phyloP scores from a whole-genome alignment of 2,329 filamentous ascomycete genomes.

The Xylaria sp. region DNA sequence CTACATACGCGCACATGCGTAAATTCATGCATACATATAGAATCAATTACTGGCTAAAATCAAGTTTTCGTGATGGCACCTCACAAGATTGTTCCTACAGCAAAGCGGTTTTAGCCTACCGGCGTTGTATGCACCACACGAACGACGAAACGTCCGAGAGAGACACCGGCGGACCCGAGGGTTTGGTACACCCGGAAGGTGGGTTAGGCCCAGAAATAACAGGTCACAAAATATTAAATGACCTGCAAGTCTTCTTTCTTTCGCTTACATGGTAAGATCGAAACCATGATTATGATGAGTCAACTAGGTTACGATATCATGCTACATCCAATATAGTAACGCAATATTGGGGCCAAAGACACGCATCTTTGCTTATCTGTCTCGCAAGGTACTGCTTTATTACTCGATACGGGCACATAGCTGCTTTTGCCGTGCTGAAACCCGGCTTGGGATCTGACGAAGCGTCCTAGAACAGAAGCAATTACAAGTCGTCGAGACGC shows the following conservation, averaged over 20 bases:
- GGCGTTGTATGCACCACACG: too few relatives aligned
- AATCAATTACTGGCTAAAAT: slow-evolving; percentile 7
- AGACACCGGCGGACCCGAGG: slow-evolving; percentile 8
- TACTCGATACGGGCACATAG: background rate
- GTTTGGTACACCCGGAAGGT: background rate
- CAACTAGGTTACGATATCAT: background rate
- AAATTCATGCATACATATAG: background rate
- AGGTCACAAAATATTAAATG: background rate
- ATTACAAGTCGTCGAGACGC: background rate
- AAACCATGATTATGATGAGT: slow-evolving; percentile 1
- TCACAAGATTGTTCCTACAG: background rate
- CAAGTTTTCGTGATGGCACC: slow-evolving; percentile 6
- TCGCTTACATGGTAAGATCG: background rate
- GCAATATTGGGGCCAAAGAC: slow-evolving; percentile 5
- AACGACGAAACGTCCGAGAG: background rate
- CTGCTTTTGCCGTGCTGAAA: background rate
- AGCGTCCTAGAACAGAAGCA: background rate
- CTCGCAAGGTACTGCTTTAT: slow-evolving; percentile 15
- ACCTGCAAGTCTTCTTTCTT: background rate
- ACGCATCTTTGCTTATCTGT: background rate
- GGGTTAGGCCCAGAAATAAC: background rate
- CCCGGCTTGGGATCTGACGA: background rate
- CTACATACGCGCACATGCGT: too few relatives aligned
- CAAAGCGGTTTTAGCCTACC: slow-evolving; percentile 12
- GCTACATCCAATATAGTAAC: background rate